Evolutionary conservation across 2,329 filamentous ascomycete genomes (phyloP).

Genomic region (Keithomyces neogunnii): DNA sequence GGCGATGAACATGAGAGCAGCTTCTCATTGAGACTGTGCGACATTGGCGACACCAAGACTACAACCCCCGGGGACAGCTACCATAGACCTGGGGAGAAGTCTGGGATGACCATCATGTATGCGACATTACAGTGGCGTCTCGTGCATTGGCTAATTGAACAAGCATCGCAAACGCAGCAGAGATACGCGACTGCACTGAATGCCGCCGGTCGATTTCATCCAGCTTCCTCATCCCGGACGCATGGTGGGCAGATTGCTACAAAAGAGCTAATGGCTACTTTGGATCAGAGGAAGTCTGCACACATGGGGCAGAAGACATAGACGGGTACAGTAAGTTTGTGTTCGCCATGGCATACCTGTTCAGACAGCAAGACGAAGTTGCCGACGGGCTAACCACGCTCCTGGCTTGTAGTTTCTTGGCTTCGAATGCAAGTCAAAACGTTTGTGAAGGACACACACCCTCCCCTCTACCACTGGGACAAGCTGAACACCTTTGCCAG

Average conservation of each 20-base stretch:
- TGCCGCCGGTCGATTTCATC: neutral
- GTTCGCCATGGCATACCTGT: too few species aligned
- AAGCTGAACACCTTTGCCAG: conserved; percentile 25
- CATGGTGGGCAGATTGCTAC: conserved; percentile 7
- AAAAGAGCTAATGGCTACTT: conserved; percentile 10
- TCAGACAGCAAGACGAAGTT: neutral
- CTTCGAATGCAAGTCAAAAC: conserved; percentile 4
- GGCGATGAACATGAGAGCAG: neutral
- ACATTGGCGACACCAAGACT: neutral
- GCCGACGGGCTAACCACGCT: neutral
- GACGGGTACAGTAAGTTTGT: neutral
- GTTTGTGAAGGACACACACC: neutral
- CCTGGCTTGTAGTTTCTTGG: conserved; percentile 1
- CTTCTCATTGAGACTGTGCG: neutral
- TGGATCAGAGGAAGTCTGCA: conserved; percentile 7
- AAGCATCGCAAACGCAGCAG: neutral
- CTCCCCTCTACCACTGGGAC: conserved; percentile 22
- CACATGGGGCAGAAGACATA: neutral
- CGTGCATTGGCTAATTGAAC: neutral
- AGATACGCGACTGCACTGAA: neutral
- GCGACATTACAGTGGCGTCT: neutral
- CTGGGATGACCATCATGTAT: neutral
- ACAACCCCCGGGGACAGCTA: neutral
- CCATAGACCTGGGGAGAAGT: neutral
- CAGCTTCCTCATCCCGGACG: conserved; percentile 1